These are phyloP conservation scores for Ogataea populi-albae DNA, from an alignment of 805 yeast genomes.

Conservation along the genomic window DNA sequence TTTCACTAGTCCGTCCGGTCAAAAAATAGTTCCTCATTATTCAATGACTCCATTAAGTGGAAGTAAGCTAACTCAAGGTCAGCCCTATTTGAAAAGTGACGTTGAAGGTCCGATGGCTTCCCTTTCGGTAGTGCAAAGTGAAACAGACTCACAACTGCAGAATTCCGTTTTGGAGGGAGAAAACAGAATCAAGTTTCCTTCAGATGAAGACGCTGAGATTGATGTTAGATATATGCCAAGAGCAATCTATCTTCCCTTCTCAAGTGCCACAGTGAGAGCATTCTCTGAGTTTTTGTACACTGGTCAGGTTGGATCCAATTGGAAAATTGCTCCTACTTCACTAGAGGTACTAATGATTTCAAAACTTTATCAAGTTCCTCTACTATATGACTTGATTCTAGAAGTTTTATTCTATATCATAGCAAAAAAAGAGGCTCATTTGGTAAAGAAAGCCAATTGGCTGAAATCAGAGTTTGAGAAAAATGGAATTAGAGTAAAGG, in stretches of 20 bases:
- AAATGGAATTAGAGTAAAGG: conserved; percentile 7
- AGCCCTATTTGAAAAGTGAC: too few relatives aligned
- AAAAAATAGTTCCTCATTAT: neutral
- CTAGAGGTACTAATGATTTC: conserved; percentile 62
- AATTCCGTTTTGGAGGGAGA: conserved; percentile 6
- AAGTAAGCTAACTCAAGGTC: conserved; percentile 4
- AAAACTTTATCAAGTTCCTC: conserved; percentile 64
- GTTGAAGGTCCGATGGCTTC: conserved; percentile 1
- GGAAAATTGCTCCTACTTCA: conserved; percentile 69
- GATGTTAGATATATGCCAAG: conserved; percentile 69
- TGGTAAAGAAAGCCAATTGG: conserved; percentile 39
- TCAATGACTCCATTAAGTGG: conserved; percentile 6
- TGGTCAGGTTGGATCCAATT: conserved; percentile 74
- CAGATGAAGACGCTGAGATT: conserved; percentile 26
- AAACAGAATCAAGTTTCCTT: conserved; percentile 14
- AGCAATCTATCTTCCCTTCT: conserved; percentile 64
- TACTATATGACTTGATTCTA: conserved; percentile 63
- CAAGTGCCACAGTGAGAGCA: conserved; percentile 58
- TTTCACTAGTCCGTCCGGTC: conserved; percentile 2
- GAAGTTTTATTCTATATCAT: conserved; percentile 69
- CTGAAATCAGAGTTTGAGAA: conserved; percentile 23
- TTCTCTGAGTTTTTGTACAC: conserved; percentile 72
- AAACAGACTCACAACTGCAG: too few relatives aligned
- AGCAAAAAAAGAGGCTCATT: conserved; percentile 60
- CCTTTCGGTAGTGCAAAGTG: neutral